These are phyloP conservation scores for Fusarium sp. DNA, from an alignment of 2,329 filamentous ascomycete species.

Conservation along the genomic window DNA sequence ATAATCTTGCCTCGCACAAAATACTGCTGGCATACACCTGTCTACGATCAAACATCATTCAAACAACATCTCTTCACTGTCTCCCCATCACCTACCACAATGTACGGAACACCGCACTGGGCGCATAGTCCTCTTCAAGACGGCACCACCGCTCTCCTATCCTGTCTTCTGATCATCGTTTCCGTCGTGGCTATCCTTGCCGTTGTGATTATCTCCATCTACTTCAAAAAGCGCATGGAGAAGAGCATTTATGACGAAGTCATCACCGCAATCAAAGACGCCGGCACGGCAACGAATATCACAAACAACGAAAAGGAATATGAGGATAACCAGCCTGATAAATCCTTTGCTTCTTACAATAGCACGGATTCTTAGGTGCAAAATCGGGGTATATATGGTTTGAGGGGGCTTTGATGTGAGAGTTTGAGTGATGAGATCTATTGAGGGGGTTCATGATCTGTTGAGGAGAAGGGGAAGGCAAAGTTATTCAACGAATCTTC, in stretches of 20 bases:
- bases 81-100: not conserved
- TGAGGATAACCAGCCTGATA: not conserved
- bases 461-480: not conserved
- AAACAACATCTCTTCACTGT: not conserved
- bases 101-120: not conserved
- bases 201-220: not conserved
- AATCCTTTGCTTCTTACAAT: not conserved
- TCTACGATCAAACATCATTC: not conserved
- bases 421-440: not conserved
- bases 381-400: not conserved
- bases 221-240: not conserved
- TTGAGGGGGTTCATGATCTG: not conserved
- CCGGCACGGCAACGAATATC: not conserved
- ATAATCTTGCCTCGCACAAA: too few species aligned
- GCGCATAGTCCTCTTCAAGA: not conserved
- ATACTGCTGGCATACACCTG: not conserved
- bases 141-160: not conserved
- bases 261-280: not conserved
- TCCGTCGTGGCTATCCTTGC: not conserved
- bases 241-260: not conserved
- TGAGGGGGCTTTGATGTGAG: not conserved
- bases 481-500: not conserved
- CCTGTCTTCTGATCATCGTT: not conserved
- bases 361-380: not conserved
- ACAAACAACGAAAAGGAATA: not conserved